Evolutionary conservation across 2,329 filamentous ascomycete genomes (phyloP).

Genomic region (Claviceps digitariae): DNA sequence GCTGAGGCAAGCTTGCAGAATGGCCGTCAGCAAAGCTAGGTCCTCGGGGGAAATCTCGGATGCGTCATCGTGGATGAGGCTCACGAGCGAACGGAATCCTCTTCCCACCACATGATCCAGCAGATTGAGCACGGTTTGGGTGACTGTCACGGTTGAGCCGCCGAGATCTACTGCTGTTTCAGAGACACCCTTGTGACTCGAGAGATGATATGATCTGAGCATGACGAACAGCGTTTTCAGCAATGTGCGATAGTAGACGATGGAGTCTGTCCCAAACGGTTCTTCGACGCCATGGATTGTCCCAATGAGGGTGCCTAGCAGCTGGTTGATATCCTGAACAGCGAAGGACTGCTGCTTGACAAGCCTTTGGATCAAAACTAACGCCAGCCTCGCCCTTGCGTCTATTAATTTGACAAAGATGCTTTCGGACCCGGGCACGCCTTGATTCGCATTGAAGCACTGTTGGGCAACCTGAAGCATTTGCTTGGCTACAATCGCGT

Average conservation of each 20-base stretch:
- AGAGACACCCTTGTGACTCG: slow-evolving; percentile 15
- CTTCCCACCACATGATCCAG: slow-evolving; percentile 65
- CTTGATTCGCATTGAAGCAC: slow-evolving; percentile 66
- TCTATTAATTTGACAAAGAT: slow-evolving; percentile 72
- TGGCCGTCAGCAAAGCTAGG: slow-evolving; percentile 73
- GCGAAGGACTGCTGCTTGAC: slow-evolving; percentile 44
- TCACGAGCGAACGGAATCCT: slow-evolving; percentile 70
- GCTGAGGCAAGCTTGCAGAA: slow-evolving; percentile 71
- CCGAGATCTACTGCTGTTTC: slow-evolving; percentile 21
- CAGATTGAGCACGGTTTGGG: slow-evolving; percentile 61
- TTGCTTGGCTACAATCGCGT: slow-evolving; percentile 46
- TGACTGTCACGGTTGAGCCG: slow-evolving; percentile 29
- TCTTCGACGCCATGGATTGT: slow-evolving; percentile 41
- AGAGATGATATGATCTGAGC: slow-evolving; percentile 48
- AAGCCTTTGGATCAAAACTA: slow-evolving; percentile 70
- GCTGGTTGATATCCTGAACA: slow-evolving; percentile 36
- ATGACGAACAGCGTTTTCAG: slow-evolving; percentile 76
- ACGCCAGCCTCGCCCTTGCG: slow-evolving; percentile 63
- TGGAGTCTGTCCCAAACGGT: slow-evolving; percentile 36
- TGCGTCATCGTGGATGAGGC: slow-evolving; percentile 66
- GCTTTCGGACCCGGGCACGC: slow-evolving; percentile 56
- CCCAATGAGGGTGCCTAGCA: slow-evolving; percentile 36
- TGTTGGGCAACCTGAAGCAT: slow-evolving; percentile 63
- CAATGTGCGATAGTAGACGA: slow-evolving; percentile 67
- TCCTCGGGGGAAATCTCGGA: slow-evolving; percentile 55